Base-by-base conservation (phyloP, 768 basidiomycete species). In the Leucogyrophana mollusca region DNA sequence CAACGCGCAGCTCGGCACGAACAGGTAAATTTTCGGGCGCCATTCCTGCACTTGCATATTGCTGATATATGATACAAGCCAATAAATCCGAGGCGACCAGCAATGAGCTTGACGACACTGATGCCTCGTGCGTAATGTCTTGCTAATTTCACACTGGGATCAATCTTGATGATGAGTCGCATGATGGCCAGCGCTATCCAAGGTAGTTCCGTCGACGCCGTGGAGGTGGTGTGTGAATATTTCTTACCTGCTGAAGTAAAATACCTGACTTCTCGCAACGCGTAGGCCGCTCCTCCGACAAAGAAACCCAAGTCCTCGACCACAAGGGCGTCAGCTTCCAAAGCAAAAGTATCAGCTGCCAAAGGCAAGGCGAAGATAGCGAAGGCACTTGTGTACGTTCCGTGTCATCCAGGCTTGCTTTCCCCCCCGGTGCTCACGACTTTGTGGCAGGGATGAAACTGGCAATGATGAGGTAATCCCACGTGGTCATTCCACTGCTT, bases 1-100 rank as follows among this genome's bases (percentile, higher is more conserved):
- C 69, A 25, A 76, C 74, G 27, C 74, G 70, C 43, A 74, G 71
- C 50, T 74, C 78, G 13, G 56, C 73, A 33, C 73, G 73, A 47
- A 61, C 43, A 35, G 48, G 65, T 67, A 41, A 36, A 32, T 17
- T 32, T 56, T 58, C 47, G 58, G 67, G 38, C 51, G 7, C 51
- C 22, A 40, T 21, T 35, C 21, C 20, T 9, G 32, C 13, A 16
- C 39, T 48, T 47, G 18, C 11, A 47, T 64, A 60, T 46, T 34
- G 42, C 47, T 45, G 27, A 30, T 13, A 30, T 6, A 13, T 30
- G 6, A 30, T 30, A 30, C 27, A 9, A 25, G 54, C 51, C 18
- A 66, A 64, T 47, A 52, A 17, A 16, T 30, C n/a, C n/a, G n/a
- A n/a, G n/a, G n/a, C 11, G 43, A 43, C n/a, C 34, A 48, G 45